Percentiles rank a stretch among this genome's conserved stretches.
Evolutionary conservation across 768 basidiomycete species (phyloP).

Genomic region (Trametes villosa): DNA sequence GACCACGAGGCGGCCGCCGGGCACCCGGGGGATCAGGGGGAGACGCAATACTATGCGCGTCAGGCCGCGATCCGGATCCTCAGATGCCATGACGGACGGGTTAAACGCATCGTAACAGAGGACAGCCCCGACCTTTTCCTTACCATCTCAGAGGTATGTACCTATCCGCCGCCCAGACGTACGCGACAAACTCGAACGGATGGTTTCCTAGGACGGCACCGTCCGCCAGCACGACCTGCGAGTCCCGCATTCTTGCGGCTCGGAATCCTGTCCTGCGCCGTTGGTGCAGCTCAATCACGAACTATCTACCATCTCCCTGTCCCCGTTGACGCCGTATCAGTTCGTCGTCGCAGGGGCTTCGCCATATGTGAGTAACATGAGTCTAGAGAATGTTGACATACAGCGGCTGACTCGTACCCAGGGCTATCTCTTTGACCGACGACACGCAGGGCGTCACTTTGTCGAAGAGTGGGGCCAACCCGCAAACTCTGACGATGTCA

Average conservation of each 20-base stretch:
- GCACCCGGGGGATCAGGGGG: conserved; percentile 41
- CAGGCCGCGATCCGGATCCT: conserved; percentile 59
- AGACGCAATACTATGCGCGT: conserved; percentile 48
- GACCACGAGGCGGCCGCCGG: conserved; percentile 55
- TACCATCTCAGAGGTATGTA: conserved; percentile 74
- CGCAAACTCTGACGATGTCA: conserved; percentile 52
- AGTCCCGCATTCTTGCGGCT: conserved; percentile 64
- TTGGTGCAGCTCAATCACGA: conserved; percentile 67
- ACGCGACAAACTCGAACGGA: background rate
- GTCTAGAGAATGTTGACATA: conserved; percentile 11
- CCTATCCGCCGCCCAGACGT: conserved; percentile 18
- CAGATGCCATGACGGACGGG: conserved; percentile 71
- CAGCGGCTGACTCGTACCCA: conserved; percentile 36
- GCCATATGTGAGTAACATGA: conserved; percentile 60
- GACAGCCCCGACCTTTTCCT: conserved; percentile 77
- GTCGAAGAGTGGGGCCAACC: conserved; percentile 72
- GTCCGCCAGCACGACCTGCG: conserved; percentile 89
- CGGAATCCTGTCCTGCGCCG: conserved; percentile 66
- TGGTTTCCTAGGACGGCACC: conserved; percentile 70
- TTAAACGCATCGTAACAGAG: conserved; percentile 81
- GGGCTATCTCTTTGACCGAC: conserved; percentile 85
- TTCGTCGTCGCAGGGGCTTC: conserved; percentile 86
- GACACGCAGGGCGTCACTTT: conserved; percentile 66
- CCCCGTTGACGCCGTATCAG: conserved; percentile 79
- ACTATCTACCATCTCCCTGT: conserved; percentile 74